These are phyloP conservation scores for Mimosa bimucronata DNA, from an alignment of 306 rosid species.

Conservation along the genomic window DNA sequence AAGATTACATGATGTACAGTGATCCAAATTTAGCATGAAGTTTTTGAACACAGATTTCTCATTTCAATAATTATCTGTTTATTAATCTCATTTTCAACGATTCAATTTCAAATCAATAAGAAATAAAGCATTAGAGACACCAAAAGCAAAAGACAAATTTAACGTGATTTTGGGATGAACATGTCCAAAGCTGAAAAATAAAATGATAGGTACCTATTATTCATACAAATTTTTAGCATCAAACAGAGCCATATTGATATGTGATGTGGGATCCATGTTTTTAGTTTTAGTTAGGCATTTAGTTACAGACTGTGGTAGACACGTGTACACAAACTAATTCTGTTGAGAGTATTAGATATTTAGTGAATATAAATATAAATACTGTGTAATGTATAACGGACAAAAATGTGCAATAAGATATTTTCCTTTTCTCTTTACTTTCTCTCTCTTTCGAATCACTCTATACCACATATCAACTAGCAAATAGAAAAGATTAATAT, in stretches of 20 bases:
- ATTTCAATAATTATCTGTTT: slow-evolving; percentile 11
- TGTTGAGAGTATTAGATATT: too few species aligned
- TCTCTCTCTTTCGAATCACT: too few species aligned
- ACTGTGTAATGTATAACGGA: too few species aligned
- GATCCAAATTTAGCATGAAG: slow-evolving; percentile 16
- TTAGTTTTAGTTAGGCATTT: too few species aligned
- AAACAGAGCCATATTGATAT: background rate
- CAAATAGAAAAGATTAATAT: slow-evolving; percentile 3
- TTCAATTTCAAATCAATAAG: slow-evolving; percentile 7
- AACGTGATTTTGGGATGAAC: background rate
- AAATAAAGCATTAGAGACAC: background rate
- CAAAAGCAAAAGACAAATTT: background rate
- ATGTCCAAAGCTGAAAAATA: slow-evolving; percentile 16
- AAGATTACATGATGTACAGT: slow-evolving; percentile 31
- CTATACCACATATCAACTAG: too few species aligned
- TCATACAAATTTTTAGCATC: background rate
- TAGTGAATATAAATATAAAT: too few species aligned
- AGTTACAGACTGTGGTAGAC: too few species aligned
- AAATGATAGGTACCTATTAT: background rate
- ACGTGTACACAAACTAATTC: too few species aligned
- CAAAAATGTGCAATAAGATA: too few species aligned
- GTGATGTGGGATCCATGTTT: too few species aligned
- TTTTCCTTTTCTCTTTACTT: too few species aligned
- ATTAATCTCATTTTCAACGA: background rate
- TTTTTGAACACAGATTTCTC: slow-evolving; percentile 15